Percentiles rank a stretch among this genome's conserved stretches.
Conservation (phyloP, 345 rosid genomes). For the Aegle marmelos region DNA sequence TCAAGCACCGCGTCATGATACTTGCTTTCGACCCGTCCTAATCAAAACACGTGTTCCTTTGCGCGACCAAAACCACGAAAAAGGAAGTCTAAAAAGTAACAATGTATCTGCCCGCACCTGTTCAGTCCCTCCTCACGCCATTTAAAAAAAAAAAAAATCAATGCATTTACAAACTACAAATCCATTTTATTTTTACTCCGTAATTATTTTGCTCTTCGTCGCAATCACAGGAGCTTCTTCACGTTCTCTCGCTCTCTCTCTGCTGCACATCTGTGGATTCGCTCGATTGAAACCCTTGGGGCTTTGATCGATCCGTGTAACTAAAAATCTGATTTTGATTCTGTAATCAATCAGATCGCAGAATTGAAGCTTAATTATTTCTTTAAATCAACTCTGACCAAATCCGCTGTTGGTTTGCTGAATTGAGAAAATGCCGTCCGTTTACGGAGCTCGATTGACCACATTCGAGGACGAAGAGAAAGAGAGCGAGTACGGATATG, state of each 20-base stretch:
- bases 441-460: constrained; percentile 79
- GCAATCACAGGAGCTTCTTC: background rate
- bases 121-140: background rate
- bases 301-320: background rate
- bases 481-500: constrained; percentile 98
- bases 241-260: background rate
- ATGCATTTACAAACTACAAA: background rate
- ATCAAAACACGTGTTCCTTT: background rate
- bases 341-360: background rate
- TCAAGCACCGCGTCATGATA: background rate
- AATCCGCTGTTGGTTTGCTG: background rate
- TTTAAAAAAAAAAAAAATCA: background rate
- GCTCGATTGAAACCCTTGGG: background rate
- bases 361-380: background rate
- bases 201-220: background rate
- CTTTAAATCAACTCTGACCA: background rate
- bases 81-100: too few relatives aligned
- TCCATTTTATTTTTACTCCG: background rate
- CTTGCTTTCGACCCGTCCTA: background rate
- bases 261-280: background rate
- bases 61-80: too few relatives aligned
- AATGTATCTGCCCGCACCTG: background rate
- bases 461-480: constrained; percentile 94
- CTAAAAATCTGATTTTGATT: background rate
- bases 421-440: constrained; percentile 62